Conservation (phyloP, 768 basidiomycete genomes). For the Termitomyces sp. region DNA sequence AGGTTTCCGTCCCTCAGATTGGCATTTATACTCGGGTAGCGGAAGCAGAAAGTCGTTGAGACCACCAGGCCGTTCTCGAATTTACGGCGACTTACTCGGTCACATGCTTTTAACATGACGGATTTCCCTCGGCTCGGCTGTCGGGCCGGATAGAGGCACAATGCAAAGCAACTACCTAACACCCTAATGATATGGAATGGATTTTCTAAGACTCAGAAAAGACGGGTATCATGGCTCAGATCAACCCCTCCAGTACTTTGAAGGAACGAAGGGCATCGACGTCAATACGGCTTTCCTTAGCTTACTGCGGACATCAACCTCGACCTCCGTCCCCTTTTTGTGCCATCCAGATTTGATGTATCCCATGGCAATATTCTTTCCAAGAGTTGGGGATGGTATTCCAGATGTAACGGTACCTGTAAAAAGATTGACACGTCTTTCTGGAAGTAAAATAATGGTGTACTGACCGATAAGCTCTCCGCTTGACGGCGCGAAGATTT, state of each 20-base stretch:
- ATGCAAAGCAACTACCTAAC: too few relatives aligned
- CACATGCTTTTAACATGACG: slow-evolving; percentile 1
- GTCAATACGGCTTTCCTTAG: slow-evolving; percentile 69
- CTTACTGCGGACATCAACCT: slow-evolving; percentile 84
- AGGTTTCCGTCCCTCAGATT: not conserved
- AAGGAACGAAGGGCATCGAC: slow-evolving; percentile 85
- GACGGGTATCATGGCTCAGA: not conserved
- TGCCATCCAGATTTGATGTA: slow-evolving; percentile 81
- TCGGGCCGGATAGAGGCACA: not conserved
- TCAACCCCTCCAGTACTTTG: slow-evolving; percentile 75
- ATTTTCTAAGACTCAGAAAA: not conserved
- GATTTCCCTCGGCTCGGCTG: not conserved
- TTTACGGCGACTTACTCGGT: not conserved
- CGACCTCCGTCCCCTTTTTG: slow-evolving; percentile 86
- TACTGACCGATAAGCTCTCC: slow-evolving; percentile 61
- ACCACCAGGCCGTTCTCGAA: slow-evolving; percentile 6
- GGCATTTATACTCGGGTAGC: slow-evolving; percentile 2
- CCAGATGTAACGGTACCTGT: slow-evolving; percentile 85
- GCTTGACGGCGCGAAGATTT: slow-evolving; percentile 57
- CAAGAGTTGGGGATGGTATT: slow-evolving; percentile 89
- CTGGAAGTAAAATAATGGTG: slow-evolving; percentile 1
- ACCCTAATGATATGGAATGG: too few relatives aligned
- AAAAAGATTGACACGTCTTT: slow-evolving; percentile 1
- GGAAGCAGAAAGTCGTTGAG: not conserved
- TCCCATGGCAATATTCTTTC: slow-evolving; percentile 95